Evolutionary conservation across 192 early-diverging fungal species (phyloP), one percentile per base, ranked within the genome.

Genomic region (Coemansia sp.): DNA sequence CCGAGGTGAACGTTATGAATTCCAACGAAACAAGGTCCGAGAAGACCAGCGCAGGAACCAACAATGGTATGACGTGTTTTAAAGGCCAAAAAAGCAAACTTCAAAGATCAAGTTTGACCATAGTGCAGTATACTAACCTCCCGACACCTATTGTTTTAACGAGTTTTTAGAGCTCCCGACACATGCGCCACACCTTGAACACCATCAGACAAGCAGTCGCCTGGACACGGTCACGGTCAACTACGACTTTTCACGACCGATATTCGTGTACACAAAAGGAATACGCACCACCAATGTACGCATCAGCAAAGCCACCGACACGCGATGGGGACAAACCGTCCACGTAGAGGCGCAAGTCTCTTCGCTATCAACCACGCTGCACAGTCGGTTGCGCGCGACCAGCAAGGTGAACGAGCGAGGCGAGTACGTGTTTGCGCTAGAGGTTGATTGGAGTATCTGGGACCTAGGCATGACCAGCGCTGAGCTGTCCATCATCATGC

Each of bases 391-490:
- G 18, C 76, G 64, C 38, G 67, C 55, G n/a, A 70, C 29, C 20
- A 79, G 77, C 66, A 62, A 20, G 1, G 34, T 77, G 0, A 66
- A 47, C 54, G 55, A 65, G 5, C 49, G 54, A 33, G 67, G 67
- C 51, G 76, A 83, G 43, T 83, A 63, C 51, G 57, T 36, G 31
- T 65, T 84, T 40, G 51, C 20, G 20, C 49, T 84, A 8, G 46
- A 70, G 8, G 74, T 84, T 38, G 82, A 77, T 63, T 60, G 74
- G 68, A 84, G 82, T 33, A 54, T 84, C 24, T 84, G 82, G 82
- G 82, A 84, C 60, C 47, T 84, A 20, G 82, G 82, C 2, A 44
- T 79, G 67, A 77, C 78, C 18, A 79, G 60, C 33, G 82, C 82
- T 34, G 82, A 84, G 60, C 31, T 84, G n/a, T 38, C 55, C 2